Percentiles rank a stretch among this genome's conserved stretches.
phyloP scores from a whole-genome alignment of 371 early-diverging fungal species.

The Blyttiomyces sp. region DNA sequence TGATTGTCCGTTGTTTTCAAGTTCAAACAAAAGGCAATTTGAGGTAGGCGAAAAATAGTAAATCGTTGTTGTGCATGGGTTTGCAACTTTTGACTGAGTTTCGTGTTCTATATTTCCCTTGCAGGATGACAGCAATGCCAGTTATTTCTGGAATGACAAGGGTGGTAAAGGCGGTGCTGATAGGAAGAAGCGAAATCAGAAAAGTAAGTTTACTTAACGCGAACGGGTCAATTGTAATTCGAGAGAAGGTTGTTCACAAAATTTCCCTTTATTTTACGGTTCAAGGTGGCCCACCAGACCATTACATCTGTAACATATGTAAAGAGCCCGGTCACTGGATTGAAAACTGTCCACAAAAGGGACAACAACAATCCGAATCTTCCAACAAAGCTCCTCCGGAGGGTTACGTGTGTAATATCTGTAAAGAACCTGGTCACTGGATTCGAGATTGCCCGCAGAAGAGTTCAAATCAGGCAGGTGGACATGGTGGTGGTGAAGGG shows the following conservation, averaged over 20 bases:
- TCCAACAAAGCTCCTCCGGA: constrained; percentile 18
- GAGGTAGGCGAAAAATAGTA: constrained; percentile 2
- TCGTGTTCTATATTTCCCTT: background rate
- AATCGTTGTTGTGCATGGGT: background rate
- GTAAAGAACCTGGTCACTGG: constrained; percentile 60
- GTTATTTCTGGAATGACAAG: background rate
- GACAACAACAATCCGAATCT: background rate
- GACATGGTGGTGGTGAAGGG: too few species aligned
- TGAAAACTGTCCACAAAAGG: constrained; percentile 54
- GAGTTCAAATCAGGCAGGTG: too few species aligned
- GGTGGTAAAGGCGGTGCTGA: background rate
- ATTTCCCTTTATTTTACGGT: background rate
- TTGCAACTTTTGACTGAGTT: background rate
- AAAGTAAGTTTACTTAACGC: background rate
- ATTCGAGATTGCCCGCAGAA: constrained; percentile 68
- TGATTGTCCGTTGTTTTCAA: constrained; percentile 52
- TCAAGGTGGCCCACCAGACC: constrained; percentile 23
- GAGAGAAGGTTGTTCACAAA: background rate
- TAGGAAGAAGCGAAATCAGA: background rate
- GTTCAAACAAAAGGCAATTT: constrained; percentile 10
- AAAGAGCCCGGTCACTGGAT: constrained; percentile 63
- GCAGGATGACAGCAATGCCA: constrained; percentile 1
- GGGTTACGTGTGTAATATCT: constrained; percentile 59
- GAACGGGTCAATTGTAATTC: background rate
- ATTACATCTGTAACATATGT: constrained; percentile 60